These are phyloP conservation scores for Hypomontagnella monticulosa DNA, from an alignment of 495 filamentous ascomycete species.

Conservation along the genomic window DNA sequence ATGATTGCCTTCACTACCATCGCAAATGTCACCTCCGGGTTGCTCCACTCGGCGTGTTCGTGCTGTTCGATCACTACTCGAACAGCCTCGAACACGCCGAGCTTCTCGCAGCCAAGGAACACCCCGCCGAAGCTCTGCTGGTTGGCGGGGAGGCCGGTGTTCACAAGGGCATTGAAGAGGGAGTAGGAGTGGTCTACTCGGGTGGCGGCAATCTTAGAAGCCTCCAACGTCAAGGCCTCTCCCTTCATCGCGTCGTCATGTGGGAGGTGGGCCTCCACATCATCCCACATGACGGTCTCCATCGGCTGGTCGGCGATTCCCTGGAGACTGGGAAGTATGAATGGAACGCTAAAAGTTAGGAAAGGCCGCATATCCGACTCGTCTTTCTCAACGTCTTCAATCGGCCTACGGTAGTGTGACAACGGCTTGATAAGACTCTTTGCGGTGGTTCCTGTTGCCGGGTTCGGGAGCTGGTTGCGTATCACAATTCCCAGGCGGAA, in stretches of 20 bases:
- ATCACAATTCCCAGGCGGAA: slow-evolving; percentile 25
- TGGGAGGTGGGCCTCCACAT: slow-evolving; percentile 25
- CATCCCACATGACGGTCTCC: slow-evolving; percentile 45
- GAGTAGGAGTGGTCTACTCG: slow-evolving; percentile 55
- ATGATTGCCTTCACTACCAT: slow-evolving; percentile 48
- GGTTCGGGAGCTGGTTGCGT: slow-evolving; percentile 23
- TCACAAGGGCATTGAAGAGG: slow-evolving; percentile 46
- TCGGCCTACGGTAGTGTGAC: slow-evolving; percentile 11
- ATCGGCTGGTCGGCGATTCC: slow-evolving; percentile 41
- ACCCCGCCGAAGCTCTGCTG: slow-evolving; percentile 46
- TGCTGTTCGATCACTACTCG: slow-evolving; percentile 39
- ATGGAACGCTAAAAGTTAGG: slow-evolving; percentile 56
- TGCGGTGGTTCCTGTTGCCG: slow-evolving; percentile 12
- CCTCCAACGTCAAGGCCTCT: slow-evolving; percentile 52
- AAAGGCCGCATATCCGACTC: slow-evolving; percentile 57
- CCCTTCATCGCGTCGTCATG: slow-evolving; percentile 24
- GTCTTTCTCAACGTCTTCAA: slow-evolving; percentile 40
- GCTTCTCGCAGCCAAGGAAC: slow-evolving; percentile 58
- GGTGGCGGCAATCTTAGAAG: slow-evolving; percentile 56
- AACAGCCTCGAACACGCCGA: slow-evolving; percentile 51
- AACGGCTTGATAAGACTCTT: slow-evolving; percentile 34
- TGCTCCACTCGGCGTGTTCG: slow-evolving; percentile 7
- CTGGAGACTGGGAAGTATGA: slow-evolving; percentile 22
- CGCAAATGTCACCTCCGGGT: slow-evolving; percentile 30
- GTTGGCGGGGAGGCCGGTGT: not conserved